phyloP scores from a whole-genome alignment of 768 basidiomycete species.

The Psilocybe cyanescens region DNA sequence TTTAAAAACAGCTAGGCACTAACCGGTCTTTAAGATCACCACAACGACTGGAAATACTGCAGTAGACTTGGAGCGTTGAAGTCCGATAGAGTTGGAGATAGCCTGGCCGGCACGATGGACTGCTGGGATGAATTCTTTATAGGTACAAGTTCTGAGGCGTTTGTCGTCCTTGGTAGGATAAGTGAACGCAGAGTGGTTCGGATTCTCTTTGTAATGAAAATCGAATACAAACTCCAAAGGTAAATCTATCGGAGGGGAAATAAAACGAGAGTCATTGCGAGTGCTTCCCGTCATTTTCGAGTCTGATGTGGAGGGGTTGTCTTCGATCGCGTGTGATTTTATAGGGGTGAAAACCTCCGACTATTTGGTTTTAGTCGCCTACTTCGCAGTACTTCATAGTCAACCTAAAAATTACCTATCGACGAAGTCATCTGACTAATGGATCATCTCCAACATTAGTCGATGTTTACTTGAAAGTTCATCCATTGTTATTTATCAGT shows the following conservation, averaged over 20 bases:
- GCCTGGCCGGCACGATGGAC: constrained; percentile 4
- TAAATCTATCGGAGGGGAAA: neutral
- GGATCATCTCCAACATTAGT: no score
- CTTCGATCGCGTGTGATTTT: no score
- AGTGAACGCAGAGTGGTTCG: neutral
- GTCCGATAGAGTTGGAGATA: neutral
- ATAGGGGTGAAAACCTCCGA: no score
- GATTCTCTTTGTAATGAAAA: constrained; percentile 5
- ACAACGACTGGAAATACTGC: neutral
- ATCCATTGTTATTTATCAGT: no score
- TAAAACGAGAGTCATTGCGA: neutral
- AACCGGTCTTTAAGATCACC: constrained; percentile 1
- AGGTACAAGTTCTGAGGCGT: neutral
- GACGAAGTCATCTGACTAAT: no score
- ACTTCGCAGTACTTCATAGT: no score
- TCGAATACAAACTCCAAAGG: constrained; percentile 7
- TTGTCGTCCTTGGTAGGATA: neutral
- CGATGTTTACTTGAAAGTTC: no score
- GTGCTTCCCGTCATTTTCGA: no score
- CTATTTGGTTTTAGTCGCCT: no score
- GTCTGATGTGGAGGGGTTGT: no score
- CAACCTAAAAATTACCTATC: no score
- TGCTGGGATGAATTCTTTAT: constrained; percentile 7
- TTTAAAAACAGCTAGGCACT: neutral
- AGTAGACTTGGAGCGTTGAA: no score